A percentile compares a stretch with the other conserved stretches of the same genome.
phyloP scores from a whole-genome alignment of 257 asterid species.

The Rhazya stricta region DNA sequence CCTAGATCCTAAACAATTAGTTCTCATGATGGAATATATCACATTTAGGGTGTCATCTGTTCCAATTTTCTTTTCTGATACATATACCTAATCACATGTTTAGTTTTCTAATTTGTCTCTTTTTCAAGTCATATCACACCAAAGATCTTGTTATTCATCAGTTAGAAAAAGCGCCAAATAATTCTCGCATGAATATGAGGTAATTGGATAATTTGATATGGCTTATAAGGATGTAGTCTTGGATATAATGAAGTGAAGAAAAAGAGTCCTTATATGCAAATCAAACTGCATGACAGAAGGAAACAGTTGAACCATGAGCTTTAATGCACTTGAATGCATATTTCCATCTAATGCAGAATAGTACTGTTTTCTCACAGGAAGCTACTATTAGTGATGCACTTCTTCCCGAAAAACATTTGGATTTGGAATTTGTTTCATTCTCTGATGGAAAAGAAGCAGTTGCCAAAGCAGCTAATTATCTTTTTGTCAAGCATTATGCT shows the following conservation, averaged over 20 bases:
- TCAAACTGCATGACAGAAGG: background rate
- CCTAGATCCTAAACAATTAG: background rate
- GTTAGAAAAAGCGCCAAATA: background rate
- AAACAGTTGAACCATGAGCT: background rate
- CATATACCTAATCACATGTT: background rate
- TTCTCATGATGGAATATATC: background rate
- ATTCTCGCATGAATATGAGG: background rate
- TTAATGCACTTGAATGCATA: background rate
- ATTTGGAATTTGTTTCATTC: conserved; percentile 65
- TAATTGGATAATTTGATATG: background rate
- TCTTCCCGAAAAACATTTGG: conserved; percentile 36
- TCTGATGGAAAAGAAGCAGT: conserved; percentile 80
- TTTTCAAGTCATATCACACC: background rate
- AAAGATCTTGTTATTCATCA: background rate
- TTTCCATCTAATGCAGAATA: conserved; percentile 6
- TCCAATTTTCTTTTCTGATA: background rate
- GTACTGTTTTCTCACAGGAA: conserved; percentile 32
- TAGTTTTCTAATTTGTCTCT: background rate
- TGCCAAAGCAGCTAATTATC: conserved; percentile 73
- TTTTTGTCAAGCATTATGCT: conserved; percentile 51
- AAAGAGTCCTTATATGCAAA: no score
- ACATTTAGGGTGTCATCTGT: background rate
- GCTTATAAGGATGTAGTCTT: background rate
- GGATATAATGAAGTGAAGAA: background rate
- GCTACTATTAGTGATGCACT: conserved; percentile 24